phyloP scores from a whole-genome alignment of 2,329 filamentous ascomycete genomes.

The Aspergillus clavatus region DNA sequence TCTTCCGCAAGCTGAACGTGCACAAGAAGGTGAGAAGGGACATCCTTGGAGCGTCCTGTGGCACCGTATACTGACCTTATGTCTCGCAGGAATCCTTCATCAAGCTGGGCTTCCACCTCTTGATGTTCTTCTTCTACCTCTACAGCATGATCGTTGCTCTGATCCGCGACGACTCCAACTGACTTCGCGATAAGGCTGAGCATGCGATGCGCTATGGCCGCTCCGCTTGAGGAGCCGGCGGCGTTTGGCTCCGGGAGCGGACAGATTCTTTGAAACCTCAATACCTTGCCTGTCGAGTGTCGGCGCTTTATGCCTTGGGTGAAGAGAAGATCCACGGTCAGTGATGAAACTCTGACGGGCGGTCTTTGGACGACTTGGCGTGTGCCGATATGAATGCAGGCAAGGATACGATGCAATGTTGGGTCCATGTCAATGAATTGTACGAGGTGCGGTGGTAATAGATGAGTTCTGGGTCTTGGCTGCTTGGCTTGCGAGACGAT shows the following conservation, averaged over 20 bases:
- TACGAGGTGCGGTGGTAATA: background rate
- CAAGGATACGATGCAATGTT: background rate
- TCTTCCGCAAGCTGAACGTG: constrained; percentile 97
- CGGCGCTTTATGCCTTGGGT: background rate
- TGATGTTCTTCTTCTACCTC: constrained; percentile 99
- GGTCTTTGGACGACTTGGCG: background rate
- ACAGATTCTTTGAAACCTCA: background rate
- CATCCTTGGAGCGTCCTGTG: constrained; percentile 6
- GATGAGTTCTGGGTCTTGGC: background rate
- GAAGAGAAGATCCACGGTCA: background rate
- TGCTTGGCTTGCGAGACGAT: background rate
- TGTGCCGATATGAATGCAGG: background rate
- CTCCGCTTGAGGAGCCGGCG: constrained; percentile 10
- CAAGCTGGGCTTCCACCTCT: constrained; percentile 95
- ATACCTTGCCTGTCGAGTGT: background rate
- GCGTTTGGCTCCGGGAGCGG: constrained; percentile 2
- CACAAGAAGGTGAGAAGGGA: constrained; percentile 78
- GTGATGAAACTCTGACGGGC: background rate
- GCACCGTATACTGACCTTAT: constrained; percentile 10
- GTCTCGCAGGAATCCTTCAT: constrained; percentile 82
- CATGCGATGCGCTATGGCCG: constrained; percentile 38
- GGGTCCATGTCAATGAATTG: background rate
- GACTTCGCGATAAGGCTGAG: constrained; percentile 44
- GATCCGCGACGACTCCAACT: constrained; percentile 90
- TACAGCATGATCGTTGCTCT: constrained; percentile 98